Evolutionary conservation across 805 yeast genomes (phyloP), one percentile per base, ranked within the genome.

Genomic region (Candida nemodendra): DNA sequence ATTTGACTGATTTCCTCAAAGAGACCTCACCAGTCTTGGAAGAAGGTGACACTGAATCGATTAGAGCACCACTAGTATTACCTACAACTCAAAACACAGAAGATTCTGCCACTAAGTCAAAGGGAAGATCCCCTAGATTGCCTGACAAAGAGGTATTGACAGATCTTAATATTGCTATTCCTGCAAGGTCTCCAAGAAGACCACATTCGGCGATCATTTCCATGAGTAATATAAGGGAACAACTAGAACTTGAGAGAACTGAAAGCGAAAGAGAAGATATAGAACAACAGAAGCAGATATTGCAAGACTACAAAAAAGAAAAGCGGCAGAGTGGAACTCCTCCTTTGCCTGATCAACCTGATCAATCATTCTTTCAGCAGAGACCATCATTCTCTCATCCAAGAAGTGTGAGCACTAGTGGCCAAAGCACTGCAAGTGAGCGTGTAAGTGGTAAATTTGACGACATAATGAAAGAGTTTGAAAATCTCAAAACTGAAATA

Each of bases 171-270:
- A 27, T 53, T 5, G 22, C 53, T 0, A 48, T 58, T 14, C 66
- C 66, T 5, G 55, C 62, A 9, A 52, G 66, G 42, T 62, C 66
- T 5, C 53, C 52, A 13, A 51, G 48, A 37, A 51, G 66, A 39
- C 63, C 62, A 26, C 32, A 37, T 4, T 47, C 48, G 9, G 41
- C 27, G 5, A 18, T 26, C 7, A 12, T 27, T n/a, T 12, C 42
- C n/a, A 15, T 42, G 24, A 6, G 24, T 17, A 42, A 39, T 26
- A 32, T 36, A 14, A 16, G 28, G 3, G 12, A 7, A 18, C 38
- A 9, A 19, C 16, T 14, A 9, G 35, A 26, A 17, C n/a, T 15
- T 9, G 26, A 19, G 27, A 32, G 18, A 18, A 16, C 11, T 8
- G 11, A 21, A 21, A 11, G 11, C 11, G 24, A 21, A 21, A 7